These are phyloP conservation scores for Didymella lethalis DNA, from an alignment of 2,329 filamentous ascomycete species.

Conservation along the genomic window DNA sequence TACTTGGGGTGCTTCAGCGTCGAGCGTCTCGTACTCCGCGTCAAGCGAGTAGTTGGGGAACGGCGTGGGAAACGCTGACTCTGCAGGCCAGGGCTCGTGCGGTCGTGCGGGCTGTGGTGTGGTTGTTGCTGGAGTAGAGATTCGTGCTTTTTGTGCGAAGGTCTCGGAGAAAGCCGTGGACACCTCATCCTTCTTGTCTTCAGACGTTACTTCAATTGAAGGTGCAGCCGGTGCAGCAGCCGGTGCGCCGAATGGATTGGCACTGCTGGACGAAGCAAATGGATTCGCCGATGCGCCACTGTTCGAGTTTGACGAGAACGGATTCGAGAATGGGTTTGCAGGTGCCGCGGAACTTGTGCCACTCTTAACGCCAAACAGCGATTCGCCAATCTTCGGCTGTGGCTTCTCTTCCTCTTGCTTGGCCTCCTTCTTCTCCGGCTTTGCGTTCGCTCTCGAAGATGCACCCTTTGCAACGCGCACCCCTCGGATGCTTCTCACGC, in stretches of 20 bases:
- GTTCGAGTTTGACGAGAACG: slow-evolving; percentile 62
- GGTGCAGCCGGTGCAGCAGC: slow-evolving; percentile 33
- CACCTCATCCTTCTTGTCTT: slow-evolving; percentile 35
- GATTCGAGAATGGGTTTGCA: slow-evolving; percentile 57
- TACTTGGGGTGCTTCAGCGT: slow-evolving; percentile 60
- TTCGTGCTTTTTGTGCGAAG: slow-evolving; percentile 74
- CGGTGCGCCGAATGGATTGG: slow-evolving; percentile 48
- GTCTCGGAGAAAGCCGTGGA: slow-evolving; percentile 71
- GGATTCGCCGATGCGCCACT: slow-evolving; percentile 60
- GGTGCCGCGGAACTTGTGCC: slow-evolving; percentile 26
- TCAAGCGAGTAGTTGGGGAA: slow-evolving; percentile 84
- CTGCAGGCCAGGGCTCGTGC: slow-evolving; percentile 77
- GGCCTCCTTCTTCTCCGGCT: slow-evolving; percentile 30
- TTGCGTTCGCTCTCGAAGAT: slow-evolving; percentile 30
- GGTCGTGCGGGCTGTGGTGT: slow-evolving; percentile 49
- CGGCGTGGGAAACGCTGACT: slow-evolving; percentile 68
- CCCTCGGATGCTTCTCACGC: slow-evolving; percentile 77
- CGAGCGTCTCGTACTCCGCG: slow-evolving; percentile 90
- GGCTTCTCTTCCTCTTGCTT: slow-evolving; percentile 45
- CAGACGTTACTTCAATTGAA: slow-evolving; percentile 22
- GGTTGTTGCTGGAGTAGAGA: slow-evolving; percentile 54
- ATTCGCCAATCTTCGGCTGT: slow-evolving; percentile 67
- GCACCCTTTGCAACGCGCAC: slow-evolving; percentile 62
- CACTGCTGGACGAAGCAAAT: slow-evolving; percentile 55
- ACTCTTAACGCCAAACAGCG: slow-evolving; percentile 72